These are phyloP conservation scores for Suillus decipiens DNA, from an alignment of 768 basidiomycete genomes.

Conservation along the genomic window DNA sequence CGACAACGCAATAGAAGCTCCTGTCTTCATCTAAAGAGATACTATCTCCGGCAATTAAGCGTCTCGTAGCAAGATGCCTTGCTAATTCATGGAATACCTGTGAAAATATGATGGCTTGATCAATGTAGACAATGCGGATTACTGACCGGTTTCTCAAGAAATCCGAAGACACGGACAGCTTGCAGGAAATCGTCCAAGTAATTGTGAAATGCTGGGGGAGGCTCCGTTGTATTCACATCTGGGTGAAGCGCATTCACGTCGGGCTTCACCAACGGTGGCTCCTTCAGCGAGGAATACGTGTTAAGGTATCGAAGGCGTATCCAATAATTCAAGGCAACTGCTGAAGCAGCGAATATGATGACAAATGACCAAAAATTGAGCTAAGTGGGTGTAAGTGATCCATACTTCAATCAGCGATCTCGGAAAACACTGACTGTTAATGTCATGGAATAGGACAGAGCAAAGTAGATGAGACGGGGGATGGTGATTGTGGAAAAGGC, in stretches of 20 bases:
- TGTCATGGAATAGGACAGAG: constrained; percentile 88
- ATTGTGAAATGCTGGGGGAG: constrained; percentile 84
- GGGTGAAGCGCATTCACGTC: constrained; percentile 89
- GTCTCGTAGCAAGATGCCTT: constrained; percentile 90
- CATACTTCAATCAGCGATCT: constrained; percentile 8
- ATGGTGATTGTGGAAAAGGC: constrained; percentile 82
- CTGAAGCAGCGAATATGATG: constrained; percentile 67
- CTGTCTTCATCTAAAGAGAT: constrained; percentile 89
- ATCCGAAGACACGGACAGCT: constrained; percentile 96
- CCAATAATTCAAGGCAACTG: constrained; percentile 76
- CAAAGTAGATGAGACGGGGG: constrained; percentile 74
- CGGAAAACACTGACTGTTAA: constrained; percentile 59
- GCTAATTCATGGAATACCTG: constrained; percentile 98
- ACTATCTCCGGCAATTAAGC: constrained; percentile 95
- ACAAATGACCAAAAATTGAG: constrained; percentile 93
- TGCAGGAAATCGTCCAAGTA: constrained; percentile 97
- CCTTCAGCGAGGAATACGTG: constrained; percentile 73
- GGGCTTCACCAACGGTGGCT: constrained; percentile 78
- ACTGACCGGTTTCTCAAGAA: constrained; percentile 91
- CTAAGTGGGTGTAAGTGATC: constrained; percentile 37
- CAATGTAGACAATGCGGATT: not conserved
- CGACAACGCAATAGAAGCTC: constrained; percentile 97
- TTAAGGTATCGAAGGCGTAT: constrained; percentile 82
- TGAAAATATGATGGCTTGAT: not conserved
- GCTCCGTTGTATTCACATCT: constrained; percentile 78